Conservation (phyloP, 2,329 filamentous ascomycete species). For the Lecanicillium sp. region DNA sequence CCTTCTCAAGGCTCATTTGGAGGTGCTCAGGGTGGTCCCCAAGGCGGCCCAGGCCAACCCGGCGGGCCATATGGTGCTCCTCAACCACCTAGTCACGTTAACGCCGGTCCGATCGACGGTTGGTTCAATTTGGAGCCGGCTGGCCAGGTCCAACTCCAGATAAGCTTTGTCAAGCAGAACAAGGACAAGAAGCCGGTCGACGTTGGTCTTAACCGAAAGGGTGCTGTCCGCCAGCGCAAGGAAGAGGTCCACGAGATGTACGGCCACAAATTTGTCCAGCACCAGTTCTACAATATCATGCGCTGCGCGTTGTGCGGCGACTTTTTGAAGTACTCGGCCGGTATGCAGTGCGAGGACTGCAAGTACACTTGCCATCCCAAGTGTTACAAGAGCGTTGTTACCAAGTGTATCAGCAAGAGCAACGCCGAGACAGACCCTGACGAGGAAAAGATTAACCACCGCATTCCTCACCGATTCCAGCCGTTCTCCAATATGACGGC, state of each 20-base stretch:
- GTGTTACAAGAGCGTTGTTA: constrained; percentile 93
- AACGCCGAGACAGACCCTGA: constrained; percentile 97
- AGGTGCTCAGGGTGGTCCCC: constrained; percentile 19
- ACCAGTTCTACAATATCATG: constrained; percentile 99
- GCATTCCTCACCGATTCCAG: constrained; percentile 94
- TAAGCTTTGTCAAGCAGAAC: constrained; percentile 88
- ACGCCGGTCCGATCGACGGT: constrained; percentile 65
- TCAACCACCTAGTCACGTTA: constrained; percentile 40
- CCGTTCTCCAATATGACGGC: constrained; percentile 96
- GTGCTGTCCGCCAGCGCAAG: constrained; percentile 93
- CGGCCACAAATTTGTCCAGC: constrained; percentile 96
- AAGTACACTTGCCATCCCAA: constrained; percentile 99
- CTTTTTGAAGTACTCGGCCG: constrained; percentile 95
- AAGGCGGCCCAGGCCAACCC: constrained; percentile 14
- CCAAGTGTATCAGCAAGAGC: constrained; percentile 98
- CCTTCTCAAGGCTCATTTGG: constrained; percentile 35
- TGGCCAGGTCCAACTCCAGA: constrained; percentile 80
- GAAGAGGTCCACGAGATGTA: constrained; percentile 98
- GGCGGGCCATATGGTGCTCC: constrained; percentile 25
- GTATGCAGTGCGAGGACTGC: constrained; percentile 99
- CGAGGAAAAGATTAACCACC: constrained; percentile 99
- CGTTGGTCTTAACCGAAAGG: constrained; percentile 85
- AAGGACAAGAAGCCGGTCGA: constrained; percentile 78
- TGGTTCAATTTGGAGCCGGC: constrained; percentile 98
- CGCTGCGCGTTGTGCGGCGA: constrained; percentile 95